Conservation (phyloP, 192 early-diverging fungal genomes). For the Backusella morwellensis region DNA sequence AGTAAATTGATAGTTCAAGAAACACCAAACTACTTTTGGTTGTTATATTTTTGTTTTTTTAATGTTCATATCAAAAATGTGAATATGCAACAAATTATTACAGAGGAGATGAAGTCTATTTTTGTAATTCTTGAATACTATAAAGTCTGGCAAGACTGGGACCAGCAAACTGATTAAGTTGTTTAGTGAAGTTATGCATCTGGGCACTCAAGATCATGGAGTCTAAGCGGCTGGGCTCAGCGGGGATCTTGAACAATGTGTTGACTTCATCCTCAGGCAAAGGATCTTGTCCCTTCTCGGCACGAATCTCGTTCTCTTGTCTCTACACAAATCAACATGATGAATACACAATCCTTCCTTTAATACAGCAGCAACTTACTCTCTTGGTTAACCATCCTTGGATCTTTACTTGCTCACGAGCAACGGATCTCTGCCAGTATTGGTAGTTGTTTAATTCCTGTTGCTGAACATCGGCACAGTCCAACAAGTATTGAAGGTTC, state of each 20-base stretch:
- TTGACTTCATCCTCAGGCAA: constrained; percentile 82
- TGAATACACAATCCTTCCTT: neutral
- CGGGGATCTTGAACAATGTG: constrained; percentile 63
- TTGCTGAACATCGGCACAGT: constrained; percentile 85
- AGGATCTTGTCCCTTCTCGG: constrained; percentile 60
- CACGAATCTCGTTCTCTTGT: constrained; percentile 72
- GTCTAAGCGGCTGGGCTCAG: constrained; percentile 91
- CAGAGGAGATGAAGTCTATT: constrained; percentile 32
- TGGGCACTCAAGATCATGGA: constrained; percentile 86
- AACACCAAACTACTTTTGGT: neutral
- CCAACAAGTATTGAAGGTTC: constrained; percentile 78
- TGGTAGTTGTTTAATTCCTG: constrained; percentile 92
- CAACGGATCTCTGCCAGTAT: constrained; percentile 91
- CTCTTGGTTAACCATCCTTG: constrained; percentile 57
- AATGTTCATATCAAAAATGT: neutral
- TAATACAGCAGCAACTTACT: constrained; percentile 34
- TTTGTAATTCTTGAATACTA: constrained; percentile 73
- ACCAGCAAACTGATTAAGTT: constrained; percentile 91
- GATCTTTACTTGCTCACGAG: constrained; percentile 82
- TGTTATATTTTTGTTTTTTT: neutral
- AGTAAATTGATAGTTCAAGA: no score
- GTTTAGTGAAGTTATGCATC: constrained; percentile 90
- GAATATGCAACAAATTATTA: neutral
- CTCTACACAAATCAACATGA: constrained; percentile 41
- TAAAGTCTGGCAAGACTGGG: constrained; percentile 94